Evolutionary conservation across 2,329 filamentous ascomycete genomes (phyloP), one percentile per base, ranked within the genome.

Genomic region (Plectosphaerella cucumerina): DNA sequence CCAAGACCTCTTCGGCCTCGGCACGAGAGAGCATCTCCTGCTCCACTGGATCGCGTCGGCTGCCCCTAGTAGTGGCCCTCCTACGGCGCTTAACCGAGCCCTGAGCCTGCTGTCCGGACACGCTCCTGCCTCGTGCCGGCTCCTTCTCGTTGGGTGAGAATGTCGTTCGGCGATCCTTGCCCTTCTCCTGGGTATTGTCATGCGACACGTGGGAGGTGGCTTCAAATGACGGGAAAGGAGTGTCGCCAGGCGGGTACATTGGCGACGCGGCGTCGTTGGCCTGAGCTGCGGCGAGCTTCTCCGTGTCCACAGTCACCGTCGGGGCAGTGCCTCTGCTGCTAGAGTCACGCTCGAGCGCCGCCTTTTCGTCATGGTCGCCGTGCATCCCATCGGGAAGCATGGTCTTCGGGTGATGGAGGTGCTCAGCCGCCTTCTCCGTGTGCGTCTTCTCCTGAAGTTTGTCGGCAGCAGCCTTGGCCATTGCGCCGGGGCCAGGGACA

Each of bases 1-100:
- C 81, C 58, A 97, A 74, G 58, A 97, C 70, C 59, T 89, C 87
- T 65, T 96, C 92, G 1, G 91, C 89, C 58, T 95, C 89, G 6
- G 80, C 78, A 50, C 82, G 82, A 23, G 81, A 78, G 49, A 97
- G 77, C 58, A 97, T 74, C 48, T 96, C 90, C 55, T 96, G 92
- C 1, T 78, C 77, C 50, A 79, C 74, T 58, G 86, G 82, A 1
- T 82, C 82, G 41, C 82, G 80, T 31, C 81, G 81, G 59, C 82
- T 87, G 53, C 81, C 80, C 69, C 82, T 86, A 37, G 88, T 92
- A 23, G 84, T 87, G 1, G 82, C 84, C 31, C 89, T 80, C 44
- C 86, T 80, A 43, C 87, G 79, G 45, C 81, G 78, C 62, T 76
- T 84, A 50, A 81, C 73, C 20, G 81, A 82, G 4, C 76, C 75